A percentile compares a stretch with the other conserved stretches of the same genome.
These are phyloP conservation scores for Leonotis leonurus DNA, from an alignment of 257 asterid species.

Conservation along the genomic window DNA sequence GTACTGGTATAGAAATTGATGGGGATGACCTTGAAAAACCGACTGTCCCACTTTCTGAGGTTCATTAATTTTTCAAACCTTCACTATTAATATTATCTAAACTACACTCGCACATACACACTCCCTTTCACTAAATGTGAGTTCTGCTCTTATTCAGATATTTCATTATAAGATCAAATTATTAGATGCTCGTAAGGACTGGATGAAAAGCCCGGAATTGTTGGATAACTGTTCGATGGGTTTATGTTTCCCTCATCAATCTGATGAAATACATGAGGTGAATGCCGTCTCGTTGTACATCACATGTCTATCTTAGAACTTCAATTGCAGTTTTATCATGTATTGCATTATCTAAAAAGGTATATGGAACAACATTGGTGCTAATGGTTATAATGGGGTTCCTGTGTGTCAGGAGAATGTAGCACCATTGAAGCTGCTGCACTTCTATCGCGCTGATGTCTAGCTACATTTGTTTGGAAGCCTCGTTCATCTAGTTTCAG, in stretches of 20 bases:
- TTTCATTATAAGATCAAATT: constrained; percentile 64
- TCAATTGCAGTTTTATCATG: no score
- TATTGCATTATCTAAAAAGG: no score
- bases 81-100: not conserved
- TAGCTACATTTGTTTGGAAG: constrained; percentile 20
- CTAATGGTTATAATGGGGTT: constrained; percentile 9
- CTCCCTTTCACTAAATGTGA: not conserved
- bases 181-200: constrained; percentile 67
- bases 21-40: constrained; percentile 77
- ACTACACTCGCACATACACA: not conserved
- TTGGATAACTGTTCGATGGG: constrained; percentile 75
- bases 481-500: not conserved
- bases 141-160: constrained; percentile 36
- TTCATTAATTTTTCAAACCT: constrained; percentile 15
- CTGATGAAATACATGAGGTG: constrained; percentile 46
- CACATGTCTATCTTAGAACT: not conserved
- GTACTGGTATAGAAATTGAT: constrained; percentile 53
- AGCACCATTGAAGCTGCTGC: constrained; percentile 48
- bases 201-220: constrained; percentile 80
- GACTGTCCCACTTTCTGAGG: constrained; percentile 69
- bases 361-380: no score
- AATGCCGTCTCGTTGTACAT: not conserved
- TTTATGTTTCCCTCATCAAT: constrained; percentile 43
- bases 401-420: constrained; percentile 46
- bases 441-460: constrained; percentile 55